Base-by-base conservation (phyloP, 2,329 filamentous ascomycete species). In the Alternaria ethzedia region DNA sequence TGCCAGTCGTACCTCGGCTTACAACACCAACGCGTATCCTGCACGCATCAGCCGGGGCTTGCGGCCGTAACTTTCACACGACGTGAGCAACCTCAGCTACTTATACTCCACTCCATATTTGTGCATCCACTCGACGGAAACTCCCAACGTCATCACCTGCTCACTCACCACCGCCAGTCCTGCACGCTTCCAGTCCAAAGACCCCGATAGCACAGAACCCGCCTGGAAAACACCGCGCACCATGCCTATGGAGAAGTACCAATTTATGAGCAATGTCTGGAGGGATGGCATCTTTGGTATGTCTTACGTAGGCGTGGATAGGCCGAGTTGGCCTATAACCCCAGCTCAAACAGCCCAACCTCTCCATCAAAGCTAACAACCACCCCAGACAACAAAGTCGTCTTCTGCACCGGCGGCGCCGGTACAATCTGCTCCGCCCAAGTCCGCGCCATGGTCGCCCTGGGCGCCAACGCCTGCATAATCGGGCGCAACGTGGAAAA, bases 401-500 rank as follows among this genome's bases (percentile, higher is more conserved):
- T 95, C 70, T 97, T 98, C 82, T 96, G 96, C 75, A 99, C 96
- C 4, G 96, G 96, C 62, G 96, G 96, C 56, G 94, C 94, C 6
- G 95, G 96, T 59, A 91, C 91, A 25, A 98, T 99, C 76, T 97
- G 96, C 84, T 96, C 91, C 73, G 94, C 92, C 59, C 96, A 98
- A 83, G 96, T 97, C 30, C 88, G 94, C 68, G 96, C 96, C 5
- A 85, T 99, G 63, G 94, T 99, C 23, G 88, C 94, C 66, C 89
- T 99, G 8, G 96, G 96, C 57, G 95, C 94, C 47, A 91, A 98
- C 73, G 96, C 96, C 54, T 97, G 92, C 81, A 98, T 99, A 75
- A 88, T 98, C 60, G 96, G 96, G 44, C 91, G 96, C 71, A 97
- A 93, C 78, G 87, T 90, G 47, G 89, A 93, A 71, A 97, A 97